Evolutionary conservation across 2,329 filamentous ascomycete species (phyloP), one percentile per base, ranked within the genome.

Genomic region (Trichoderma gracile): DNA sequence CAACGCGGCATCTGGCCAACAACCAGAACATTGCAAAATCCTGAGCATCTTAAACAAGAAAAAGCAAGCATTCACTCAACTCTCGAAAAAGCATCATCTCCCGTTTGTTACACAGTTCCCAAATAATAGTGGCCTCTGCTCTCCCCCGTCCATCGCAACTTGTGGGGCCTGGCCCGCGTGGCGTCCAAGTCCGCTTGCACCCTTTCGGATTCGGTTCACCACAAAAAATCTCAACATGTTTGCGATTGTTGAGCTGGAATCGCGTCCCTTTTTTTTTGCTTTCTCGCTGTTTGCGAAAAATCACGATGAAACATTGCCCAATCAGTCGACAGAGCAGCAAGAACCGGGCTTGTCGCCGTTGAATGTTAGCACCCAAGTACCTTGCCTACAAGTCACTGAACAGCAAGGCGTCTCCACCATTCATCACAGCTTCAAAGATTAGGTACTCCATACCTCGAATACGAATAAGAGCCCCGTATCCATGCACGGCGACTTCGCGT

Each of bases 171-270:
- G 25, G 59, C 49, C 59, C 59, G 49, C 52, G 59, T 62, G 59
- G 59, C 59, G 59, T 33, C 1, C 23, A 40, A 38, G 21, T 19
- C 47, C 59, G 49, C 59, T 52, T 30, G 33, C 33, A 38, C 33
- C 10, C n/a, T 38, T 49, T 54, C 23, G 40, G 15, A 33, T 62
- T 54, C 46, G 49, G 25, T 42, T 38, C 33, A 38, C 54, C 14
- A 25, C 23, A 54, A 54, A 54, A 55, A 50, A 55, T 47, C 59
- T 62, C 59, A 62, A 62, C 59, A 62, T 62, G 23, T 49, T 62
- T 56, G 54, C 59, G 59, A 62, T 62, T 62, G 59, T 62, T 62
- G 59, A 45, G 59, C 38, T 54, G 53, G 12, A 12, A 19, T 38
- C 33, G 17, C 46, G 46, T 49, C 46, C 21, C 21, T 21, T 38